Base-by-base conservation (phyloP, 73 alveolate genomes). In the Paramecium biaurelia region DNA sequence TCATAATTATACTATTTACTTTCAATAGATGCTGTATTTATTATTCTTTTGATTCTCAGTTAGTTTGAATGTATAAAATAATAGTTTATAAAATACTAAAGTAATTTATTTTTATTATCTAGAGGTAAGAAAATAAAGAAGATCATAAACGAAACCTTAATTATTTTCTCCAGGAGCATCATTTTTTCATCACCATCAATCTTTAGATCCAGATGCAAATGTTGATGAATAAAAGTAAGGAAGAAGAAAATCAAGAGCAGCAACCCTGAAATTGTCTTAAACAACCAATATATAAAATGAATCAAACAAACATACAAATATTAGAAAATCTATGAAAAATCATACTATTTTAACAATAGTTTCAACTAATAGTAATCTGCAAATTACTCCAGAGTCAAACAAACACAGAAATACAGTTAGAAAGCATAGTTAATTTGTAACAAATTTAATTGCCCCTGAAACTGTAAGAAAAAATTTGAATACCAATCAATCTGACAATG, bases 11-110 rank as follows among this genome's bases (percentile, higher is more conserved):
- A 63, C 47, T 63, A 63, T 63, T 32, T 63, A 63, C 84, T 63
- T 20, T 63, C 84, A 30, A 26, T 63, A 63, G 84, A 63, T 63
- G 84, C 49, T 23, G 84, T 63, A 63, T 63, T 63, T 63, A 63
- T 63, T 63, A 63, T 63, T 26, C 84, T 63, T 30, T 63, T 63
- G 49, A 63, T 63, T 32, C 45, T 63, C 10, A 26, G 84, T 63
- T 63, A 63, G 26, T 63, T 63, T 63, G 84, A 63, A 12, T 30
- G 84, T 63, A 32, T 63, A 32, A 26, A 63, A 63, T 30, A 63
- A 30, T 30, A 63, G 45, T 63, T 63, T 32, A 32, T 32, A 32
- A 63, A 63, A 63, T 63, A 63, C 45, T 24, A 26, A 63, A 63
- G 84, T 63, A 63, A 30, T 26, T 58, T 30, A 32, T 32, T 30